phyloP scores from a whole-genome alignment of 441 rosid genomes.

The Monsonia emarginata region DNA sequence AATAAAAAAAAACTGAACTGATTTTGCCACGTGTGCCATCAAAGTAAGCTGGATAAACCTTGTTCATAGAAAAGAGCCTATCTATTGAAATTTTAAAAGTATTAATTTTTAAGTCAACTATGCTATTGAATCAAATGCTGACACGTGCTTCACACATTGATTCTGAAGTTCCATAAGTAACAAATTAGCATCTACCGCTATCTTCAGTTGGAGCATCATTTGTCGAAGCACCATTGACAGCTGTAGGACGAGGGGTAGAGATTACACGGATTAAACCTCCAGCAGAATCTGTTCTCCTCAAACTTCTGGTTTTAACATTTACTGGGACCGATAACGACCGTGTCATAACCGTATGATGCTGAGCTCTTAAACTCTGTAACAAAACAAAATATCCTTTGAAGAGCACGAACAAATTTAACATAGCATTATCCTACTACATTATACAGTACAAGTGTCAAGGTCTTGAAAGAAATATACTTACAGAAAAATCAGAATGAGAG shows the following conservation, averaged over 20 bases:
- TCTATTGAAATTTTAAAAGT: too few relatives aligned
- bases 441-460: neutral
- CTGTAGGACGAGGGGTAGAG: slow-evolving; percentile 27
- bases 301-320: slow-evolving; percentile 33
- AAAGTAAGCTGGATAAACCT: neutral
- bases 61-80: too few relatives aligned
- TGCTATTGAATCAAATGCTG: neutral
- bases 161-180: neutral
- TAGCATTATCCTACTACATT: neutral
- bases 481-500: slow-evolving; percentile 17
- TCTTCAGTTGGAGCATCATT: slow-evolving; percentile 23
- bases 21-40: neutral
- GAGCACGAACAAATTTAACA: neutral
- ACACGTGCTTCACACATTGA: neutral
- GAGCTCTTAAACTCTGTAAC: slow-evolving; percentile 28
- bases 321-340: slow-evolving; percentile 47
- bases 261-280: slow-evolving; percentile 39
- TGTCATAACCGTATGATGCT: slow-evolving; percentile 23
- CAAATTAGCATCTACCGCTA: slow-evolving; percentile 19
- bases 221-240: slow-evolving; percentile 15
- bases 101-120: neutral
- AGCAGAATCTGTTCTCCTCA: slow-evolving; percentile 33
- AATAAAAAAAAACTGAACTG: too few relatives aligned
- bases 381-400: slow-evolving; percentile 5
- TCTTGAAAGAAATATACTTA: slow-evolving; percentile 20